Evolutionary conservation across 2,329 filamentous ascomycete species (phyloP), one percentile per base, ranked within the genome.

Genomic region (Juglanconis juglandina): DNA sequence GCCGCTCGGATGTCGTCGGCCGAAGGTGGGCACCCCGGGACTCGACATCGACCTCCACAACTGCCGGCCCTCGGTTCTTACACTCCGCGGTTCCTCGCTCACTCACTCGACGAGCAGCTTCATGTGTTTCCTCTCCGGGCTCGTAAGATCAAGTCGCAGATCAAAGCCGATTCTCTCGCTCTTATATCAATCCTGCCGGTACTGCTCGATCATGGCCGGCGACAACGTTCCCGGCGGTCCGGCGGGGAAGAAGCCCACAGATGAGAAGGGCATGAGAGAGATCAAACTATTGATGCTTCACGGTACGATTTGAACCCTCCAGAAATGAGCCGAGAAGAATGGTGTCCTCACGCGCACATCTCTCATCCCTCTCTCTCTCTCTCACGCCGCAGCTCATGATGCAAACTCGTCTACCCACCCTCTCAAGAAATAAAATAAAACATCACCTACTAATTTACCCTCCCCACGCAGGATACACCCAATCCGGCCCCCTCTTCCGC

Each of bases 401-500:
- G 24, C 24, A 24, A 47, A n/a, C 50, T 14, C n/a, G 3, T 17
- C n/a, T 24, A 10, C 34, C 35, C n/a, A 9, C 8, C 33, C 4
- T 41, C n/a, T n/a, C 6, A 2, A 35, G 5, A n/a, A 51, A n/a
- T 47, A 39, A 39, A 17, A 52, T 14, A 14, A 17, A 47, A 35
- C 41, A 10, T 33, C 42, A 4, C 30, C 24, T 14, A 32, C 17
- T 24, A 11, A 54, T 30, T 54, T 11, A 10, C 14, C 32, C 46
- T 2, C 59, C n/a, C 14, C 42, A 49, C 42, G 10, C 59, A 87
- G 90, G 94, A 74, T 97, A 87, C 83, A 96, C 94, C 7, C 94
- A 98, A 80, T 96, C 91, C 34, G 92, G 93, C 4, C 75, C 87
- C 4, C 80, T 92, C 64, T 97, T 97, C 83, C 88, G 86, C 72